Conservation (phyloP, 2,329 filamentous ascomycete species). For the Purpureocillium lavendulum region DNA sequence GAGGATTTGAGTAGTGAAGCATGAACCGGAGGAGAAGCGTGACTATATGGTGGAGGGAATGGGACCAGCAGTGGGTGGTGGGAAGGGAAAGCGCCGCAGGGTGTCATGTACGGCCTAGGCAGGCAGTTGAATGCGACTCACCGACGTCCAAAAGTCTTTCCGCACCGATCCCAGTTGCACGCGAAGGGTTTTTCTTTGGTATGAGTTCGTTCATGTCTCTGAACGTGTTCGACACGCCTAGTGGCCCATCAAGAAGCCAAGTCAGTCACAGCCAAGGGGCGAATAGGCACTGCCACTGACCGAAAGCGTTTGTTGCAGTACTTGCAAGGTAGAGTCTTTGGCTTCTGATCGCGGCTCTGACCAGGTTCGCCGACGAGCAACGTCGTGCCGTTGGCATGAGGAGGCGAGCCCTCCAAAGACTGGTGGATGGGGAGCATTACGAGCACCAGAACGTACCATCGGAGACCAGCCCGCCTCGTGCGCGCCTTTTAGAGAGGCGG, state of each 20-base stretch:
- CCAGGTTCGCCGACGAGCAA: slow-evolving; percentile 33
- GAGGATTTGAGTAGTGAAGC: background rate
- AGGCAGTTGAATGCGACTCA: slow-evolving; percentile 26
- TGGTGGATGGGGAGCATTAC: slow-evolving; percentile 46
- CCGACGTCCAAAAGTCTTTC: slow-evolving; percentile 55
- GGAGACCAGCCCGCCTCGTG: slow-evolving; percentile 1
- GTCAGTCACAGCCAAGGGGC: slow-evolving; percentile 2
- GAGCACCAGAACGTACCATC: slow-evolving; percentile 10
- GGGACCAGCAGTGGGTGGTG: background rate
- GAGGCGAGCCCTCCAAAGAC: slow-evolving; percentile 39
- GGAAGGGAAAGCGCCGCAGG: slow-evolving; percentile 8
- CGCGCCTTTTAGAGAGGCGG: background rate
- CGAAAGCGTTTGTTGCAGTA: slow-evolving; percentile 56
- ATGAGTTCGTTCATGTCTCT: slow-evolving; percentile 55
- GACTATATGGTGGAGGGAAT: too few relatives aligned
- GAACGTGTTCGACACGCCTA: slow-evolving; percentile 56
- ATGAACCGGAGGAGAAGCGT: too few relatives aligned
- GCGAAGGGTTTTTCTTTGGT: slow-evolving; percentile 59
- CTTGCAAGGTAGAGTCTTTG: slow-evolving; percentile 54
- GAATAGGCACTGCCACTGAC: slow-evolving; percentile 28
- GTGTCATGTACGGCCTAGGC: background rate
- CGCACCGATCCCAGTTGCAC: slow-evolving; percentile 50
- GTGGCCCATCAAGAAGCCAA: slow-evolving; percentile 11
- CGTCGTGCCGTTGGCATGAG: slow-evolving; percentile 18
- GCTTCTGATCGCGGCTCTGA: slow-evolving; percentile 48